Percentiles rank a stretch among this genome's conserved stretches.
These are phyloP conservation scores for Candida suzukii DNA, from an alignment of 805 yeast genomes.

Conservation along the genomic window DNA sequence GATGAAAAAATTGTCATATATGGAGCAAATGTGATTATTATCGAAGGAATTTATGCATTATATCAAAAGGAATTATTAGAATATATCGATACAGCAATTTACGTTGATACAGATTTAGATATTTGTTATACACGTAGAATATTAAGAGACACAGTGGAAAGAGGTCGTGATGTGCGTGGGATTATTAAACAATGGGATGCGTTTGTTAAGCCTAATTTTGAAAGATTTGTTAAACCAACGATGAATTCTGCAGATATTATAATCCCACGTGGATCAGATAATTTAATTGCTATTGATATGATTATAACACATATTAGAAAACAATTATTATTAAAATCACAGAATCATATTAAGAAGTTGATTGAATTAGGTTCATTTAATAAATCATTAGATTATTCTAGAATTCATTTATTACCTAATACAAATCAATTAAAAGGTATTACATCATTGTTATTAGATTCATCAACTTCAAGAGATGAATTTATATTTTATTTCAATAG, in stretches of 20 bases:
- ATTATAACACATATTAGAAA: conserved; percentile 73
- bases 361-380: conserved; percentile 43
- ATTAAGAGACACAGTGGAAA: conserved; percentile 74
- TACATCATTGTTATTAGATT: conserved; percentile 59
- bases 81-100: conserved; percentile 79
- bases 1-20: conserved; percentile 67
- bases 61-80: conserved; percentile 62
- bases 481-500: conserved; percentile 85
- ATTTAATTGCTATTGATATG: conserved; percentile 69
- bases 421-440: conserved; percentile 69
- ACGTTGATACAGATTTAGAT: conserved; percentile 91
- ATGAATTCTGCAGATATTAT: conserved; percentile 77
- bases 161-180: conserved; percentile 82
- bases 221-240: conserved; percentile 65
- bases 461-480: conserved; percentile 54
- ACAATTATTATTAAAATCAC: conserved; percentile 60
- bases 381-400: conserved; percentile 22
- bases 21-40: conserved; percentile 88
- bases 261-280: conserved; percentile 88
- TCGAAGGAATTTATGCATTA: conserved; percentile 87
- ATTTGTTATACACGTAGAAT: conserved; percentile 85
- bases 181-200: conserved; percentile 84
- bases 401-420: conserved; percentile 32
- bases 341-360: conserved; percentile 58
- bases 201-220: conserved; percentile 91